phyloP scores from a whole-genome alignment of 1,284 basidiomycete genomes.

The Heliocybe sulcata region DNA sequence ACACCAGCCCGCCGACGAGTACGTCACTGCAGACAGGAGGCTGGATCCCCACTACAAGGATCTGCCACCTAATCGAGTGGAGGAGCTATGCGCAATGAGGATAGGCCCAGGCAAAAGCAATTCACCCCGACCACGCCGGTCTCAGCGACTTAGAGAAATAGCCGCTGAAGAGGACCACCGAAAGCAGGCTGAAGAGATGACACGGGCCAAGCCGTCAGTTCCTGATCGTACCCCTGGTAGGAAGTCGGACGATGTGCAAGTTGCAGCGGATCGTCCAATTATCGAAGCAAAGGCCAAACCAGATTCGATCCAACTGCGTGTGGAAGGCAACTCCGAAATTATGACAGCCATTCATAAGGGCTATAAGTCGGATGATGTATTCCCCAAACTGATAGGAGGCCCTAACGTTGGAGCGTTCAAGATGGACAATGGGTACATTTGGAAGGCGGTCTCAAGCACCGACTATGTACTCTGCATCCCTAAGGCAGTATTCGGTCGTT shows the following conservation, averaged over 20 bases:
- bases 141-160: not conserved
- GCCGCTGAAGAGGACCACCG: not conserved
- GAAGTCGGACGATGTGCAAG: too few species aligned
- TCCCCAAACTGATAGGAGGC: not conserved
- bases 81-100: not conserved
- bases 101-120: not conserved
- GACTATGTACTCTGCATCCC: slow-evolving; percentile 18
- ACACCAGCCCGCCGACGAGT: not conserved
- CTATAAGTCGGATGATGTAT: not conserved
- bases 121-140: not conserved
- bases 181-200: not conserved
- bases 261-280: too few species aligned
- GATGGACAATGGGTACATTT: not conserved
- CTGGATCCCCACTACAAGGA: not conserved
- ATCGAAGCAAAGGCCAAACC: not conserved
- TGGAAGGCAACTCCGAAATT: not conserved
- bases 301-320: not conserved
- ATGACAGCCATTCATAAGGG: not conserved
- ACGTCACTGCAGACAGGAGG: not conserved
- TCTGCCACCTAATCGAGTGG: not conserved
- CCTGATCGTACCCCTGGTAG: too few species aligned
- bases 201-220: not conserved
- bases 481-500: slow-evolving; percentile 12
- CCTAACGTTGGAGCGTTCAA: not conserved
- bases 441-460: not conserved